phyloP scores from a whole-genome alignment of 1,284 basidiomycete species.

The Austroboletus novae-zelandiae region DNA sequence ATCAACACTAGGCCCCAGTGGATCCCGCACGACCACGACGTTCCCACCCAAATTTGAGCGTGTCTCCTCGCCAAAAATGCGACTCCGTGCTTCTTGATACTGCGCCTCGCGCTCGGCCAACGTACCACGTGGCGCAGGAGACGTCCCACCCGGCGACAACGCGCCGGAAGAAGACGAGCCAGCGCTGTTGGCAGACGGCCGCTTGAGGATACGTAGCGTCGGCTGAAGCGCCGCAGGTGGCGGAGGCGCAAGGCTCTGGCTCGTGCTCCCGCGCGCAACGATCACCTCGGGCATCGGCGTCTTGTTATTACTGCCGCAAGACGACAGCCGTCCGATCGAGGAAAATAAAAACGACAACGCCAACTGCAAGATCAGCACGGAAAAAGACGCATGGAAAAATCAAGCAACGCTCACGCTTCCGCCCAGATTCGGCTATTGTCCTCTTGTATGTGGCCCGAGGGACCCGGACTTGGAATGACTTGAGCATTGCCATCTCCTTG shows the following conservation, averaged over 20 bases:
- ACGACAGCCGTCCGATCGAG: background rate
- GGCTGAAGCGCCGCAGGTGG: constrained; percentile 32
- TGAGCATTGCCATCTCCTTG: background rate
- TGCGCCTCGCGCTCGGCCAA: constrained; percentile 33
- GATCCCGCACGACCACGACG: constrained; percentile 21
- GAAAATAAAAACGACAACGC: background rate
- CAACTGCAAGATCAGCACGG: constrained; percentile 14
- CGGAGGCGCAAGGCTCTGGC: constrained; percentile 15
- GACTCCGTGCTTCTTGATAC: constrained; percentile 31
- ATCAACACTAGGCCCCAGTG: constrained; percentile 20
- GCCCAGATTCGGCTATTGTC: constrained; percentile 42
- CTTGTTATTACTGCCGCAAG: constrained; percentile 37
- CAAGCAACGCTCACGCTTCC: constrained; percentile 39
- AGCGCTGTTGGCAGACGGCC: constrained; percentile 20
- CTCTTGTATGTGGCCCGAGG: constrained; percentile 7
- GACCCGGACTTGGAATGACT: background rate
- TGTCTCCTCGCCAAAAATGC: constrained; percentile 26
- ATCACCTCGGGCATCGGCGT: constrained; percentile 48
- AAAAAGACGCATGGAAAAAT: background rate
- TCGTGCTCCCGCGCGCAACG: constrained; percentile 34
- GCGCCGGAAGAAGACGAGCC: background rate
- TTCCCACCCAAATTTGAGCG: constrained; percentile 1
- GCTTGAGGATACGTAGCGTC: constrained; percentile 30
- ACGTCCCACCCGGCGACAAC: constrained; percentile 3
- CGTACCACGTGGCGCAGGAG: constrained; percentile 25